These are phyloP conservation scores for Kwoniella shandongensis DNA, from an alignment of 768 basidiomycete genomes.

Conservation along the genomic window DNA sequence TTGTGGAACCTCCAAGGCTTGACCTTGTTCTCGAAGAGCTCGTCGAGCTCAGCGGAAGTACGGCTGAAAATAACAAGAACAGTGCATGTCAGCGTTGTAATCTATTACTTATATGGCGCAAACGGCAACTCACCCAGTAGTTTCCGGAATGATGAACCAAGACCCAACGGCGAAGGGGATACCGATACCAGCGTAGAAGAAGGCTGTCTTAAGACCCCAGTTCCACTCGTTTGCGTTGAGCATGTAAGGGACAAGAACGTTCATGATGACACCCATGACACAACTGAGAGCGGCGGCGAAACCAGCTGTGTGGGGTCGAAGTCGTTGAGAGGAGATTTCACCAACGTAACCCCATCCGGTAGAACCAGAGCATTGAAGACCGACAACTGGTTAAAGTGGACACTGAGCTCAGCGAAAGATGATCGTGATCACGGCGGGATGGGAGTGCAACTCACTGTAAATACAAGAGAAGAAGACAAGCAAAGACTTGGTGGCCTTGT, in stretches of 20 bases:
- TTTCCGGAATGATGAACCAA: conserved; percentile 36
- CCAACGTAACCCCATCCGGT: conserved; percentile 28
- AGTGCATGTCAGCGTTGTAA: no score
- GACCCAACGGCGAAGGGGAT: conserved; percentile 6
- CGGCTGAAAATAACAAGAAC: conserved; percentile 1
- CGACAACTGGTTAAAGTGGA: conserved; percentile 12
- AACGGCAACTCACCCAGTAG: conserved; percentile 15
- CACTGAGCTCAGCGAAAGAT: conserved; percentile 2
- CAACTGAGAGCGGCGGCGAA: conserved; percentile 25
- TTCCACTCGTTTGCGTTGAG: conserved; percentile 18
- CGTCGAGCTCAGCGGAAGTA: conserved; percentile 33
- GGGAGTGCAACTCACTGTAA: conserved; percentile 24
- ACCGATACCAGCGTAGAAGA: conserved; percentile 31
- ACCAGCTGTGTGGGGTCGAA: conserved; percentile 27
- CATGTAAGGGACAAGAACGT: conserved; percentile 36
- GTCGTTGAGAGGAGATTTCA: conserved; percentile 22
- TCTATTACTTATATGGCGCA: not conserved
- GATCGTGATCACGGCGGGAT: no score
- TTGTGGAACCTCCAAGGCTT: conserved; percentile 29
- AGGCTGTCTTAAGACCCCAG: conserved; percentile 30
- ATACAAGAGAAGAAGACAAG: conserved; percentile 28
- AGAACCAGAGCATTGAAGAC: conserved; percentile 21
- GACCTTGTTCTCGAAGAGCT: conserved; percentile 27
- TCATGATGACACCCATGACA: conserved; percentile 31
- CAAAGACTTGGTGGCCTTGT: conserved; percentile 2